A percentile compares a stretch with the other conserved stretches of the same genome.
Evolutionary conservation across 805 yeast genomes (phyloP).

Genomic region (Spathaspora arborariae): DNA sequence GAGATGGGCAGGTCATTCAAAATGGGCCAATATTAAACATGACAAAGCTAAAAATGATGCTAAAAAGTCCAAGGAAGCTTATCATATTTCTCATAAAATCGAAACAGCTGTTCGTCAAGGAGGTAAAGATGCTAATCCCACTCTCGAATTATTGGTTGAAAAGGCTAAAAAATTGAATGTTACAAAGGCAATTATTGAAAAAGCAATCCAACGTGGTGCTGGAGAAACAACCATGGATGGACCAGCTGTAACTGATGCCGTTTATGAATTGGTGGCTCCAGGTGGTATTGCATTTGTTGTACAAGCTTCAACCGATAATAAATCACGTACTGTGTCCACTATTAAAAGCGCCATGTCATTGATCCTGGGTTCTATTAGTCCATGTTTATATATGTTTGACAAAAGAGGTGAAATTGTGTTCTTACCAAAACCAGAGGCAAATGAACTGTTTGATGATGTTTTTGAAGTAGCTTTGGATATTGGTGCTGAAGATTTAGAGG

Average conservation of each 20-base stretch:
- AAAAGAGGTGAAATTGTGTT: slow-evolving; percentile 70
- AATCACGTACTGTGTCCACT: slow-evolving; percentile 71
- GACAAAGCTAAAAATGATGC: slow-evolving; percentile 93
- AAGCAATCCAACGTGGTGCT: slow-evolving; percentile 80
- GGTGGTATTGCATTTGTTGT: slow-evolving; percentile 85
- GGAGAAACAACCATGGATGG: slow-evolving; percentile 55
- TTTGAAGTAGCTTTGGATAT: slow-evolving; percentile 73
- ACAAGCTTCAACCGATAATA: slow-evolving; percentile 87
- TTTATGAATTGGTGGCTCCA: slow-evolving; percentile 90
- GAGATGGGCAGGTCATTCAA: slow-evolving; percentile 75
- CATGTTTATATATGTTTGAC: slow-evolving; percentile 75
- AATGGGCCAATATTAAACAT: slow-evolving; percentile 94
- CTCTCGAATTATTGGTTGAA: slow-evolving; percentile 74
- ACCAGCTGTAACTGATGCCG: slow-evolving; percentile 48
- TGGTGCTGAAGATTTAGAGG: slow-evolving; percentile 78
- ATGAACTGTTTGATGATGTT: slow-evolving; percentile 53
- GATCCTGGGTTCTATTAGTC: slow-evolving; percentile 66
- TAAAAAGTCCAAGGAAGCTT: slow-evolving; percentile 62
- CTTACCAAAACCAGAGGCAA: slow-evolving; percentile 24
- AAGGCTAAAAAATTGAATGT: slow-evolving; percentile 73
- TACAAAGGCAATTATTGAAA: slow-evolving; percentile 80
- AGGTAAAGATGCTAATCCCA: slow-evolving; percentile 58
- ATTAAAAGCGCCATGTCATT: slow-evolving; percentile 75
- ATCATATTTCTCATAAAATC: slow-evolving; percentile 68
- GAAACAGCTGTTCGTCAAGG: slow-evolving; percentile 71